Conservation (phyloP, 352 stramenopile genomes). For the Pythium myriotylum region DNA sequence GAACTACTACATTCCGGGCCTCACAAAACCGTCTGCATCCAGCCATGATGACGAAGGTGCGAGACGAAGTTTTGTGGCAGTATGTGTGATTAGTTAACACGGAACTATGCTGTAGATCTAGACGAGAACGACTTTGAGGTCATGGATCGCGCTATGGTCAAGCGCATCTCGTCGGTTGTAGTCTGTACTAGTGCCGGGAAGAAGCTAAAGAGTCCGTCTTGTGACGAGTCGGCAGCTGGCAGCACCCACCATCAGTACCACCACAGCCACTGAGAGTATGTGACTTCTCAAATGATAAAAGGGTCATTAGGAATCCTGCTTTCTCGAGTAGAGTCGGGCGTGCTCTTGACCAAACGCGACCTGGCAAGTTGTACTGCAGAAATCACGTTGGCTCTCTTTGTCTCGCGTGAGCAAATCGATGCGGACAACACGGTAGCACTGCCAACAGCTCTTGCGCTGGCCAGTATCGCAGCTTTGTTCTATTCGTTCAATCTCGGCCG, state of each 20-base stretch:
- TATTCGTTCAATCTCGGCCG: slow-evolving; percentile 32
- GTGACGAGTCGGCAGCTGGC: not conserved
- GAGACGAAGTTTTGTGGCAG: too few relatives aligned
- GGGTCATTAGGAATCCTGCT: not conserved
- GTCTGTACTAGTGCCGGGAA: slow-evolving; percentile 62
- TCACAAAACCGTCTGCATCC: slow-evolving; percentile 23
- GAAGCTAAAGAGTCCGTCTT: slow-evolving; percentile 33
- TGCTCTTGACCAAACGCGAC: slow-evolving; percentile 52
- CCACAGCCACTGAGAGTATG: not conserved
- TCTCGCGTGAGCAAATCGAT: slow-evolving; percentile 50
- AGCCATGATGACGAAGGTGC: slow-evolving; percentile 36
- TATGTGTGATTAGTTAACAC: too few relatives aligned
- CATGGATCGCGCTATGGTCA: slow-evolving; percentile 80
- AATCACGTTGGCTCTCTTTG: slow-evolving; percentile 44
- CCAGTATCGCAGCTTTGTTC: slow-evolving; percentile 50
- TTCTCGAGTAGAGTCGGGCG: slow-evolving; percentile 50
- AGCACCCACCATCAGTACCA: not conserved
- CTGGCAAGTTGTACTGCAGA: slow-evolving; percentile 53
- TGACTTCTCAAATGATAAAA: not conserved
- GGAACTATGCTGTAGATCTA: slow-evolving; percentile 31
- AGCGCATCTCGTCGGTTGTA: slow-evolving; percentile 76
- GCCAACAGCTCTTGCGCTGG: slow-evolving; percentile 75
- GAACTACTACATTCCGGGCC: slow-evolving; percentile 58
- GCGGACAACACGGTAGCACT: slow-evolving; percentile 69
- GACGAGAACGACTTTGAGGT: slow-evolving; percentile 68